Base-by-base conservation (phyloP, 176 grass and related monocot species). In the Musa troglodytarum region DNA sequence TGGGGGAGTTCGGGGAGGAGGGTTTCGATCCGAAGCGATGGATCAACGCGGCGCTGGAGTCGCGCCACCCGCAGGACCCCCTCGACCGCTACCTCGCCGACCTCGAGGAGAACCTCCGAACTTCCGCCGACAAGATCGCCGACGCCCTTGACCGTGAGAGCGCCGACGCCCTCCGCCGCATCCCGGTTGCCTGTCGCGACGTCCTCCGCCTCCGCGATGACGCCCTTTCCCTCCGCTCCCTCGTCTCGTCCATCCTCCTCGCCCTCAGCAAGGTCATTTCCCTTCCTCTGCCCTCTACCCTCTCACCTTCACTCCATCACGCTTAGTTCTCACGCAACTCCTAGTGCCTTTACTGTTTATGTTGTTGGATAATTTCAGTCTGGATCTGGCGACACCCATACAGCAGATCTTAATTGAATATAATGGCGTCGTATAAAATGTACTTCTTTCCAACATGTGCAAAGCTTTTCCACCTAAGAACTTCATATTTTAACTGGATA, bases 1-100 rank as follows among this genome's bases (percentile, higher is more conserved):
- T 86, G 50, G 71, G 79, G 73, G 95, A 94, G 84, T 94, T 99
- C 80, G 88, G 87, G 34, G 84, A 87, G 78, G 90, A 94, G 70
- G 85, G 80, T 8, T 99, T 99, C 78, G 86, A 99, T 76, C 86
- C 84, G 69, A 99, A 99, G 82, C 88, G 86, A 77, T 99, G 95
- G 95, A 99, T 94, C 90, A 99, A 99, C 80, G 90, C 86, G 69
- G 91, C 88, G 68, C 82, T 90, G 76, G 90, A 89, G 23, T 82
- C 77, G 72, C 81, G 90, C 58, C 82, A 93, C 79, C 86, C 89
- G 59, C 88, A 90, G 73, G 95, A 92, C 65, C 88, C 87, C 50
- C 88, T 93, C 59, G 90, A 93, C 1, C 87, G 87, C 66, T 93
- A 89, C 90, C 82, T 93, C 50, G 82, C 87, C 80, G 90, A 89